Percentiles rank a stretch among this genome's conserved stretches.
These are phyloP conservation scores for Phaffomyces thermotolerans DNA, from an alignment of 805 yeast species.

Conservation along the genomic window DNA sequence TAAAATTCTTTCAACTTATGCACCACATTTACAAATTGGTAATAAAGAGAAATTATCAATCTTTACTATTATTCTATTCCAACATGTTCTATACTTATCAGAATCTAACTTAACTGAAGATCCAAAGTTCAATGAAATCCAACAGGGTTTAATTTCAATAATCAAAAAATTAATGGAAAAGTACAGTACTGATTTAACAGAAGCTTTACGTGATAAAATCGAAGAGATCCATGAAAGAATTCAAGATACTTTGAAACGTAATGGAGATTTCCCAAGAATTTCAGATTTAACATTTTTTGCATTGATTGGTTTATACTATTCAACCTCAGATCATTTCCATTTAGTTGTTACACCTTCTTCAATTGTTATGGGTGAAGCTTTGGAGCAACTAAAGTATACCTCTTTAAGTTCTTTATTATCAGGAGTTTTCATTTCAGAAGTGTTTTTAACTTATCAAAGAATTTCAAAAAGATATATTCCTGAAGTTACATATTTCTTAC, in stretches of 20 bases:
- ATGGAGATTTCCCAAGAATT: slow-evolving; percentile 30
- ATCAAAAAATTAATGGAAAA: slow-evolving; percentile 56
- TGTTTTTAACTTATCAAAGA: slow-evolving; percentile 66
- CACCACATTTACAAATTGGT: slow-evolving; percentile 74
- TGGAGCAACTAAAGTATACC: slow-evolving; percentile 43
- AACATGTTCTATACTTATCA: slow-evolving; percentile 49
- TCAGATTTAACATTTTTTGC: slow-evolving; percentile 64
- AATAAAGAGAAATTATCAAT: slow-evolving; percentile 66
- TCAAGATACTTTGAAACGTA: slow-evolving; percentile 21
- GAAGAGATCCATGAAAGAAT: slow-evolving; percentile 49
- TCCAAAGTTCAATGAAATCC: slow-evolving; percentile 27
- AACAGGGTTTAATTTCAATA: slow-evolving; percentile 37
- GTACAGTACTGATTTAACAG: slow-evolving; percentile 58
- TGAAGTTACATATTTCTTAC: slow-evolving; percentile 58
- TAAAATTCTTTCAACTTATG: slow-evolving; percentile 51
- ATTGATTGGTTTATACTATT: slow-evolving; percentile 69
- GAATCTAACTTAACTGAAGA: slow-evolving; percentile 31
- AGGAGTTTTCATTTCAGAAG: slow-evolving; percentile 61
- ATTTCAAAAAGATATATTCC: slow-evolving; percentile 78
- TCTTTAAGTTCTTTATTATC: slow-evolving; percentile 39
- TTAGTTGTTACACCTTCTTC: slow-evolving; percentile 80
- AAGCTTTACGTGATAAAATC: slow-evolving; percentile 51
- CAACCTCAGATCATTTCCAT: slow-evolving; percentile 95
- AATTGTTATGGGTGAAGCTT: slow-evolving; percentile 62
- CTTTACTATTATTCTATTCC: slow-evolving; percentile 56